Evolutionary conservation across 2,329 filamentous ascomycete species (phyloP), one percentile per base, ranked within the genome.

Genomic region (Fusarium dimerum): DNA sequence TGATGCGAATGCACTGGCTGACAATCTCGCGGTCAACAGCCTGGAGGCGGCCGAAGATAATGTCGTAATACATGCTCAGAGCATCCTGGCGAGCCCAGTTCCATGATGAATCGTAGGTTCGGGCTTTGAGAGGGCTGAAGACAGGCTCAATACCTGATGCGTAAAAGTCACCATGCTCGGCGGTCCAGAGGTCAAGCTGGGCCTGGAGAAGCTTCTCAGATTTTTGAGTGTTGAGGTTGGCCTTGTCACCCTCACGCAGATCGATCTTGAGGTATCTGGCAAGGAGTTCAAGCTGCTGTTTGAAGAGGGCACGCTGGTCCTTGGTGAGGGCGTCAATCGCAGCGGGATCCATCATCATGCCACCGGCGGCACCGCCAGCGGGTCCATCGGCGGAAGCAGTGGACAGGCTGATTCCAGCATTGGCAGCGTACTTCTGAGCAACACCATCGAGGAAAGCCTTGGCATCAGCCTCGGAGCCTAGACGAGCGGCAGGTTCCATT

Each of bases 281-380:
- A 62, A 96, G 90, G 17, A 97, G 81, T 78, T 99, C 94, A 26
- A 99, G 83, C 72, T 99, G 94, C 71, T 99, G 93, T 82, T 97
- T 97, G 86, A 97, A 97, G 1, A 99, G 81, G 26, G 91, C 89
- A 59, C 89, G 86, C 75, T 99, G 94, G 68, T 97, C 94, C 73
- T 97, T 97, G 67, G 94, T 99, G 48, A 99, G 81, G 13, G 94
- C 94, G 71, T 99, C 94, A 59, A 99, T 88, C 48, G 94, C 94
- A 39, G 93, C 94, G 9, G 94, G 94, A 67, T 99, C 94, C 92
- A 99, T 97, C 90, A 99, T 96, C 94, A 99, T 97, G 69, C 92
- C 93, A 60, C 84, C 89, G 50, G 80, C 83, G 51, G 80, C 84
- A 55, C 84, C 88, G 55, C 82, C 88, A 49, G 85, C 88, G 55